phyloP scores from a whole-genome alignment of 164 flowering plant species.

The Piper betle region DNA sequence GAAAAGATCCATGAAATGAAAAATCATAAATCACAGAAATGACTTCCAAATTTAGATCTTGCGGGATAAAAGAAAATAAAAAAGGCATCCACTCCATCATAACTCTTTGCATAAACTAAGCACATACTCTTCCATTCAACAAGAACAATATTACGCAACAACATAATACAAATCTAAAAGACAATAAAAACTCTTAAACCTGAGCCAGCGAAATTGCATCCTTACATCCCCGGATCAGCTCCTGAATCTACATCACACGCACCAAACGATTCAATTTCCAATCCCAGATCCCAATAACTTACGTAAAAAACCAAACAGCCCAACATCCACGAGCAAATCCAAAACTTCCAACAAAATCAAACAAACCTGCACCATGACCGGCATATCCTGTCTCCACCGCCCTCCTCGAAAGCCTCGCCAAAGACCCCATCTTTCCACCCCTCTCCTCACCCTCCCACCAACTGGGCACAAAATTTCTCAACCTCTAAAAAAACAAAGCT shows the following conservation, averaged over 20 bases:
- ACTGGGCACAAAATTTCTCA: background rate
- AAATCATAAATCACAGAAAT: too few relatives aligned
- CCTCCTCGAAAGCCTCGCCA: slow-evolving; percentile 59
- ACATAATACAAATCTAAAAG: background rate
- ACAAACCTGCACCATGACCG: slow-evolving; percentile 81
- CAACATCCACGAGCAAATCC: background rate
- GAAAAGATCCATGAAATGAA: too few relatives aligned
- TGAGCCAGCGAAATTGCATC: slow-evolving; percentile 77
- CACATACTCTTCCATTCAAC: too few relatives aligned
- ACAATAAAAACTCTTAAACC: slow-evolving; percentile 26
- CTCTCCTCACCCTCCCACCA: background rate
- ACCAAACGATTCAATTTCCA: background rate
- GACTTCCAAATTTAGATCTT: too few relatives aligned
- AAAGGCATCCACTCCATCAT: too few relatives aligned
- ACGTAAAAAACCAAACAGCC: background rate
- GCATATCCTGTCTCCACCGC: slow-evolving; percentile 75
- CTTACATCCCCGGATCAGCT: slow-evolving; percentile 44
- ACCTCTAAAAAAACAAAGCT: too few relatives aligned
- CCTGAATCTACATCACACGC: slow-evolving; percentile 51
- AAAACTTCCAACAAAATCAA: slow-evolving; percentile 7
- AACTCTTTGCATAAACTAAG: too few relatives aligned
- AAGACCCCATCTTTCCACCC: slow-evolving; percentile 44
- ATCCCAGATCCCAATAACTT: background rate
- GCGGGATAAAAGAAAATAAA: too few relatives aligned
- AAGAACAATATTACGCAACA: background rate